A percentile compares a stretch with the other conserved stretches of the same genome.
Conservation (phyloP, 306 rosid genomes). For the Begonia loranthoides region DNA sequence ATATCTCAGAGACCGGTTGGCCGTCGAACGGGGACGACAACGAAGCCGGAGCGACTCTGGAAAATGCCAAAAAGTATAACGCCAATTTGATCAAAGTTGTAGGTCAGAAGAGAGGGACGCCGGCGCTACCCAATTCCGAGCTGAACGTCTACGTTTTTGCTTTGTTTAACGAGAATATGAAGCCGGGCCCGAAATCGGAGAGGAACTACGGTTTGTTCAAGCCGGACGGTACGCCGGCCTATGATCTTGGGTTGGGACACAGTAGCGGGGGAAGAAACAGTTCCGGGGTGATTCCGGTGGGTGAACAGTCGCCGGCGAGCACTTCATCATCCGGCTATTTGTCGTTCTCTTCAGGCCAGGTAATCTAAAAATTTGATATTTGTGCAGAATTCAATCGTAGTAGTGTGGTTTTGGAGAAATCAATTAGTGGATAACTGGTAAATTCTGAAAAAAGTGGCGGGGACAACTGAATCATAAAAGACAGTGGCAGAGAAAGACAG, state of each 20-base stretch:
- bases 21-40: conserved; percentile 86
- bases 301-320: conserved; percentile 22
- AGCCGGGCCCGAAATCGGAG: conserved; percentile 91
- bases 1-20: conserved; percentile 96
- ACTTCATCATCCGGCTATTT: conserved; percentile 48
- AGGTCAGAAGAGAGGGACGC: conserved; percentile 56
- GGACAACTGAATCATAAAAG: too few relatives aligned
- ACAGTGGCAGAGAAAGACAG: too few relatives aligned
- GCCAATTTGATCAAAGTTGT: conserved; percentile 56
- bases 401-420: too few relatives aligned
- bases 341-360: conserved; percentile 57
- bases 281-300: conserved; percentile 9
- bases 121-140: conserved; percentile 52
- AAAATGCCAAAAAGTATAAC: conserved; percentile 83
- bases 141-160: conserved; percentile 88
- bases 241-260: conserved; percentile 33
- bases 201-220: conserved; percentile 84
- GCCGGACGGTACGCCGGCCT: conserved; percentile 72
- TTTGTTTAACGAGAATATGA: conserved; percentile 84
- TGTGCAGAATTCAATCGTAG: neutral
- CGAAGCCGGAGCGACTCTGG: conserved; percentile 67
- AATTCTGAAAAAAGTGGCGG: too few relatives aligned
- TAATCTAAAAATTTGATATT: too few relatives aligned
- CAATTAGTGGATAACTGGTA: too few relatives aligned
- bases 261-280: conserved; percentile 12